Evolutionary conservation across 1,284 basidiomycete species (phyloP), one percentile per base, ranked within the genome.

Genomic region (Irpex lacteus): DNA sequence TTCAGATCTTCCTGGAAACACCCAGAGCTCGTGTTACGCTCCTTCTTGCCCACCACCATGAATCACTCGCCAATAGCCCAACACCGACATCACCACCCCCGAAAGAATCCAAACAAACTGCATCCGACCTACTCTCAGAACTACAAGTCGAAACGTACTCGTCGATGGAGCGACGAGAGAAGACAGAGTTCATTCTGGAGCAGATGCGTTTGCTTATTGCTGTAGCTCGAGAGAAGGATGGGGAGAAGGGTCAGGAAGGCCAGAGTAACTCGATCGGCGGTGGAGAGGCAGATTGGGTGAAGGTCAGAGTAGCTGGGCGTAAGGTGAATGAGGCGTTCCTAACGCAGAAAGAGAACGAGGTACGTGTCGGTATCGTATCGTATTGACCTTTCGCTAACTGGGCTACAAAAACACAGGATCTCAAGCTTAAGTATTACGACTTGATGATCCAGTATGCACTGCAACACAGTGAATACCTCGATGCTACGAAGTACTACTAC

Each of bases 81-180:
- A 78, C 82, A 2, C 72, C 79, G 26, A 77, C 80, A 47, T 70
- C 85, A 4, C 75, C 84, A 8, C 73, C 81, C 5, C 71, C 80
- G 53, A 87, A 87, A 72, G 85, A 93, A 69, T 86, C 90, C 61
- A 77, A 95, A 49, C 87, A 91, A 70, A 90, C 87, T 0, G 93
- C 94, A 0, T 96, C 94, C 0, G 96, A 98, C 68, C 81, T 98
- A 37, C 84, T 99, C 67, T 92, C 92, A 60, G 98, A 99, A 62
- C 87, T 99, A 0, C 96, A 98, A 78, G 96, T 99, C 54, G 98
- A 99, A 80, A 99, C 98, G 2, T 99, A 98, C 74, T 98, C 96
- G 26, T 95, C 93, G 11, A 98, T 99, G 97, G 95, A 98, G 70
- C 89, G 96, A 67, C 82, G 94, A 71, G 98, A 99, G 78, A 99